Evolutionary conservation across 1,284 basidiomycete genomes (phyloP).

Genomic region (Rhodotorula sp.): DNA sequence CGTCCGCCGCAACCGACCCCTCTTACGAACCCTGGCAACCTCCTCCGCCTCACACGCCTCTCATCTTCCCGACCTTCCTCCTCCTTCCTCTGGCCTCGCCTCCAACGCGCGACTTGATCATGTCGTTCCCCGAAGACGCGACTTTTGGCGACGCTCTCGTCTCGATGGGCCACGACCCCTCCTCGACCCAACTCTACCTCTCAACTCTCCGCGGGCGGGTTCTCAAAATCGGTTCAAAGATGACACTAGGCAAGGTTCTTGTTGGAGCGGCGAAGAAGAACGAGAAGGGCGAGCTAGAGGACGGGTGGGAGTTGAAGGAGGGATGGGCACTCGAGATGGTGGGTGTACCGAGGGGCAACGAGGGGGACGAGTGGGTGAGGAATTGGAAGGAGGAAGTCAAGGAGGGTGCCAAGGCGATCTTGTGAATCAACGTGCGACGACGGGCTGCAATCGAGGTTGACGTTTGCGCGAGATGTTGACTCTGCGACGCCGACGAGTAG

Average conservation of each 20-base stretch:
- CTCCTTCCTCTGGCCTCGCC: slow-evolving; percentile 79
- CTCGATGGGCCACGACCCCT: slow-evolving; percentile 69
- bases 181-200: slow-evolving; percentile 74
- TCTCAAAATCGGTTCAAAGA: slow-evolving; percentile 84
- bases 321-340: slow-evolving; percentile 72
- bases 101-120: slow-evolving; percentile 79
- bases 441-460: no score
- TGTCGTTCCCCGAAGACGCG: slow-evolving; percentile 80
- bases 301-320: slow-evolving; percentile 78
- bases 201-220: slow-evolving; percentile 72
- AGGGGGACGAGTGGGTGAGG: slow-evolving; percentile 83
- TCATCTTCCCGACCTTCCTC: slow-evolving; percentile 85
- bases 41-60: slow-evolving; percentile 58
- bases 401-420: slow-evolving; percentile 21
- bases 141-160: slow-evolving; percentile 75
- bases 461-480: neutral
- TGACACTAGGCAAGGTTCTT: slow-evolving; percentile 76
- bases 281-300: slow-evolving; percentile 58
- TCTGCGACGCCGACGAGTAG: no score
- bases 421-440: slow-evolving; percentile 9
- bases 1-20: slow-evolving; percentile 17
- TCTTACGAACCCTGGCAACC: slow-evolving; percentile 58
- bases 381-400: slow-evolving; percentile 66
- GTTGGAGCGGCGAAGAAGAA: slow-evolving; percentile 55
- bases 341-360: slow-evolving; percentile 74